Evolutionary conservation across 768 basidiomycete genomes (phyloP).

Genomic region (Mycena sanguinolenta): DNA sequence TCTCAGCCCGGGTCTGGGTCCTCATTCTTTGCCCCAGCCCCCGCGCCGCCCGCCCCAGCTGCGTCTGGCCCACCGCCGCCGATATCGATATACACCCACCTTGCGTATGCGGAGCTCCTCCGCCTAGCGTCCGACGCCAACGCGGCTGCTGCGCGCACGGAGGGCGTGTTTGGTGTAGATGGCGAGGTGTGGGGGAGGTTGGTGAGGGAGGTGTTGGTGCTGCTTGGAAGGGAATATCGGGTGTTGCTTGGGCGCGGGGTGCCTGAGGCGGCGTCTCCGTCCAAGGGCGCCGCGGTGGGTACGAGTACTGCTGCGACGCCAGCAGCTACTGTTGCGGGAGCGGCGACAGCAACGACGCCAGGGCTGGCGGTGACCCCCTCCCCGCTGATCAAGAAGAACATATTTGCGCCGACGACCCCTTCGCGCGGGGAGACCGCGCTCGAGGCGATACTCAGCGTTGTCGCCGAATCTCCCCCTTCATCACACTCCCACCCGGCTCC

Average conservation of each 20-base stretch:
- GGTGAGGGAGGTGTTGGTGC: constrained; percentile 68
- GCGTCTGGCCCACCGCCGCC: constrained; percentile 51
- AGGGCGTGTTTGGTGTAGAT: constrained; percentile 30
- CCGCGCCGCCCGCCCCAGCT: background rate
- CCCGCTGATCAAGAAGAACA: constrained; percentile 55
- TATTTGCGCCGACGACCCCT: constrained; percentile 55
- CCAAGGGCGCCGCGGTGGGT: too few species aligned
- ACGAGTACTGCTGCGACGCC: too few species aligned
- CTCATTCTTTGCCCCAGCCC: constrained; percentile 45
- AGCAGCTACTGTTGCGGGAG: too few species aligned
- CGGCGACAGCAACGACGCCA: too few species aligned
- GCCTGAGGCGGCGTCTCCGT: background rate
- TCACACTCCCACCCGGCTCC: too few species aligned
- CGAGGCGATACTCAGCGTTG: constrained; percentile 61
- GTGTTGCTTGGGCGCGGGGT: constrained; percentile 66
- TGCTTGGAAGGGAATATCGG: constrained; percentile 80
- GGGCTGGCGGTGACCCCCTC: constrained; percentile 42
- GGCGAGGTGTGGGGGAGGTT: constrained; percentile 72
- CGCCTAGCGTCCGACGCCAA: constrained; percentile 57
- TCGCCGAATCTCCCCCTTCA: constrained; percentile 51
- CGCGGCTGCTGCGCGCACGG: constrained; percentile 36
- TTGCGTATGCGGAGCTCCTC: constrained; percentile 76
- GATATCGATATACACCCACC: constrained; percentile 67
- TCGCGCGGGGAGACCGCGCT: constrained; percentile 68
- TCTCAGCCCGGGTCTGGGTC: background rate